phyloP scores from a whole-genome alignment of 164 flowering plant genomes.

The Kingdonia uniflora region DNA sequence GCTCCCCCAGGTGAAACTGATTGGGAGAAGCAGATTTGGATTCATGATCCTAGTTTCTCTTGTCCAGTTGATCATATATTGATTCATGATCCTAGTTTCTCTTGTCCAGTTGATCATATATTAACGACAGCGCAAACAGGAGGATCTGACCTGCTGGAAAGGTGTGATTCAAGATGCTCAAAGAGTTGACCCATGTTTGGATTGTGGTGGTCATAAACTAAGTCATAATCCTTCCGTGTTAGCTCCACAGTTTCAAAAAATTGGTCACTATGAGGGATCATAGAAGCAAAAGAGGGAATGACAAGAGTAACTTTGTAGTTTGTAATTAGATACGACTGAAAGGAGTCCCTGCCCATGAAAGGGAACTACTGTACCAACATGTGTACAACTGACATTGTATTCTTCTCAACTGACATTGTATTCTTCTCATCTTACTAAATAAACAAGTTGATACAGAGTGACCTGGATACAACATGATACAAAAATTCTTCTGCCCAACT shows the following conservation, averaged over 20 bases:
- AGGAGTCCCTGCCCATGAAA: slow-evolving; percentile 46
- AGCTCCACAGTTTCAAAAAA: slow-evolving; percentile 16
- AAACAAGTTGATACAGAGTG: too few species aligned
- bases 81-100: too few species aligned
- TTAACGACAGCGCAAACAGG: slow-evolving; percentile 33
- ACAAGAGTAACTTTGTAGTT: slow-evolving; percentile 29
- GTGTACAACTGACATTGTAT: too few species aligned
- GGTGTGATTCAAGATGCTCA: slow-evolving; percentile 12
- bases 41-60: too few species aligned
- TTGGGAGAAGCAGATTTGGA: too few species aligned
- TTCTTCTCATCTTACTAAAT: too few species aligned
- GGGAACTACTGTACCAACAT: slow-evolving; percentile 36
- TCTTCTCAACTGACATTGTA: too few species aligned
- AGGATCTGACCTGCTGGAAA: slow-evolving; percentile 6
- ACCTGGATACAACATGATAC: too few species aligned
- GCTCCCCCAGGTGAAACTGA: too few species aligned
- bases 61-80: too few species aligned
- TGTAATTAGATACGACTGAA: slow-evolving; percentile 16
- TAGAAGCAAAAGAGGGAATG: slow-evolving; percentile 31
- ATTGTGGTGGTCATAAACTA: slow-evolving; percentile 4
- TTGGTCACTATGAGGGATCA: slow-evolving; percentile 29
- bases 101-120: slow-evolving; percentile 34
- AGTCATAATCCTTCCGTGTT: slow-evolving; percentile 1
- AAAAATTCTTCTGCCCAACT: too few species aligned
- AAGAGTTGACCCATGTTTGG: slow-evolving; percentile 15